These are phyloP conservation scores for Nigrospora oryzae DNA, from an alignment of 2,329 filamentous ascomycete species.

Conservation along the genomic window DNA sequence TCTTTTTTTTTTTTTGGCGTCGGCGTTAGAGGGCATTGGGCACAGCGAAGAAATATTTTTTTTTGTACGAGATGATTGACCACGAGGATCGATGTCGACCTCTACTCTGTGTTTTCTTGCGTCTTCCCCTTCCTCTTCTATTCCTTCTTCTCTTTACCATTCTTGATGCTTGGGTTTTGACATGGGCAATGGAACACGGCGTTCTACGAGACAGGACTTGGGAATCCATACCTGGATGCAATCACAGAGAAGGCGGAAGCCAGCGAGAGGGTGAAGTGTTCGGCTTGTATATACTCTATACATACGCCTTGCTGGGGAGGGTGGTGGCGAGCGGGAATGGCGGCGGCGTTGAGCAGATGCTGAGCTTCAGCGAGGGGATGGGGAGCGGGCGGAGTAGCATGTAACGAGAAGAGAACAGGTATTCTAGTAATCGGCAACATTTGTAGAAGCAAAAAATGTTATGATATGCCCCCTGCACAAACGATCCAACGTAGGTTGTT, in stretches of 20 bases:
- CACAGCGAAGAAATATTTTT: constrained; percentile 5
- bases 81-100: constrained; percentile 1
- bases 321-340: not conserved
- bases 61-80: constrained; percentile 7
- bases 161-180: not conserved
- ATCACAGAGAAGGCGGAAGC: not conserved
- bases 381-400: not conserved
- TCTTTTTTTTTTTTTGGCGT: constrained; percentile 1
- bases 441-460: no score
- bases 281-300: constrained; percentile 2
- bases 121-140: not conserved
- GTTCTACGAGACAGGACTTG: not conserved
- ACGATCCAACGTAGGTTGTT: no score
- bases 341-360: not conserved
- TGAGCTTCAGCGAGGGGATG: not conserved
- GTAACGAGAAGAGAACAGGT: no score
- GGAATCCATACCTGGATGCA: no score
- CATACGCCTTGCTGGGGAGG: not conserved
- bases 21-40: constrained; percentile 5
- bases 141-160: not conserved
- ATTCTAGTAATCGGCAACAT: no score
- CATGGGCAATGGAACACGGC: not conserved
- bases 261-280: not conserved
- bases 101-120: not conserved
- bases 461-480: no score